phyloP scores from a whole-genome alignment of 2,329 filamentous ascomycete genomes.

The Nemania sp. region DNA sequence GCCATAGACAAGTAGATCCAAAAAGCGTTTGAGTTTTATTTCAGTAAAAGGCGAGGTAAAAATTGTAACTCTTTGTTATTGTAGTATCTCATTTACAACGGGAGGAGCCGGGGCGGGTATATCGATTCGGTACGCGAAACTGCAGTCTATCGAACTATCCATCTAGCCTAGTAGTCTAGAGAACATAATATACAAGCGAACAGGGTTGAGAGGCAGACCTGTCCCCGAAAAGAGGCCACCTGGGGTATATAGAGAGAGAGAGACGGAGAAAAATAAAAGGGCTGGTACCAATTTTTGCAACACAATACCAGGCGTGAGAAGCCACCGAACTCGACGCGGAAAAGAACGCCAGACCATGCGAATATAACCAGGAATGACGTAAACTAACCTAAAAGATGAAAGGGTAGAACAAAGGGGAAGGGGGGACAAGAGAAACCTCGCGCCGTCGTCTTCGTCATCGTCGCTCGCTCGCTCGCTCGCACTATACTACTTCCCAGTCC shows the following conservation, averaged over 20 bases:
- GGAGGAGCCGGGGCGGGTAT: no score
- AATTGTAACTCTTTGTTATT: no score
- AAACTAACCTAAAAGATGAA: neutral
- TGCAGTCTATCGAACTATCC: conserved; percentile 1
- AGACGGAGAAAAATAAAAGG: neutral
- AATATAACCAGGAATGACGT: neutral
- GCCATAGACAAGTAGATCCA: no score
- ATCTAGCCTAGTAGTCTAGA: neutral
- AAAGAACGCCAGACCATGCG: conserved; percentile 10
- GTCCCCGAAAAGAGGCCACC: neutral
- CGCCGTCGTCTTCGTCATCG: no score
- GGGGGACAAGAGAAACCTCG: no score
- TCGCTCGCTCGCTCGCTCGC: no score
- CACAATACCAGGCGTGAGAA: neutral
- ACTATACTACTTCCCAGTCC: conserved; percentile 57
- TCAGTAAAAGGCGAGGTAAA: no score
- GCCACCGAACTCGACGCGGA: neutral
- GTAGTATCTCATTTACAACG: no score
- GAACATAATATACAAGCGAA: conserved; percentile 8
- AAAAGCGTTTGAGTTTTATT: no score
- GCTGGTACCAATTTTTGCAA: conserved; percentile 3
- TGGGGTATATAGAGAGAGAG: conserved; percentile 1
- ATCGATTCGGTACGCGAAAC: neutral
- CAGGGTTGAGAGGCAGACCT: neutral
- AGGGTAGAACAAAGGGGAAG: no score